A percentile compares a stretch with the other conserved stretches of the same genome.
phyloP scores from a whole-genome alignment of 352 stramenopile species.

The Achlya hypogyna region DNA sequence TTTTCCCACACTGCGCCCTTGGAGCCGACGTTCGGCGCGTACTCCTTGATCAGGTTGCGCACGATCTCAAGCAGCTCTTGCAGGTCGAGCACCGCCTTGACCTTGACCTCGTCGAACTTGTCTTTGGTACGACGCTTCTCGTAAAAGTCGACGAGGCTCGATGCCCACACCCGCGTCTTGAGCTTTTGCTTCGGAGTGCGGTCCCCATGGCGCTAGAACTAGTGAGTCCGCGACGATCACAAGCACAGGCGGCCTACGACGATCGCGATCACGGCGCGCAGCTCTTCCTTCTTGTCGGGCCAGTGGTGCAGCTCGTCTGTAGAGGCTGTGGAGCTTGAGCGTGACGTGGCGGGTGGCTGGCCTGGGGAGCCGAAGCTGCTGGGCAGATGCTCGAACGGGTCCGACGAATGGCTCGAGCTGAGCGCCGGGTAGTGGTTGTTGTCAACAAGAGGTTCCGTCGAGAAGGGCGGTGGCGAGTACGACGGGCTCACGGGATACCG shows the following conservation, averaged over 20 bases:
- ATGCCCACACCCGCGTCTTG: constrained; percentile 88
- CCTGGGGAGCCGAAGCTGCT: constrained; percentile 1
- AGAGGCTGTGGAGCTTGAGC: constrained; percentile 5
- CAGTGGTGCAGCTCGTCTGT: constrained; percentile 6
- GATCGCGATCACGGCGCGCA: constrained; percentile 98
- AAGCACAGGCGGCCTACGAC: constrained; percentile 29
- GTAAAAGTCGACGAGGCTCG: constrained; percentile 79
- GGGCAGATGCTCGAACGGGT: constrained; percentile 5
- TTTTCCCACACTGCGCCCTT: constrained; percentile 81
- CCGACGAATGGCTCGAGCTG: neutral
- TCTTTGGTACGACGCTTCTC: constrained; percentile 46
- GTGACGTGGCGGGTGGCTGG: neutral
- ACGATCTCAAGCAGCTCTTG: constrained; percentile 75
- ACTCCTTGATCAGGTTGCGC: constrained; percentile 71
- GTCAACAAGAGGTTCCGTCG: neutral
- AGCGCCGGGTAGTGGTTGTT: neutral
- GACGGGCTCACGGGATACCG: constrained; percentile 6
- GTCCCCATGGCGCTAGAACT: constrained; percentile 88
- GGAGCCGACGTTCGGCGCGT: constrained; percentile 61
- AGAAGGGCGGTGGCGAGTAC: neutral
- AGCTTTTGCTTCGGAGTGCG: constrained; percentile 99
- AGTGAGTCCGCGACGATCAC: neutral
- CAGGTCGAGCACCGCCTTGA: constrained; percentile 71
- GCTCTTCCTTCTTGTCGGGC: constrained; percentile 86
- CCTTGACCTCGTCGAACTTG: constrained; percentile 79